Evolutionary conservation across 2,329 filamentous ascomycete genomes (phyloP).

Genomic region (Polychaeton citri): DNA sequence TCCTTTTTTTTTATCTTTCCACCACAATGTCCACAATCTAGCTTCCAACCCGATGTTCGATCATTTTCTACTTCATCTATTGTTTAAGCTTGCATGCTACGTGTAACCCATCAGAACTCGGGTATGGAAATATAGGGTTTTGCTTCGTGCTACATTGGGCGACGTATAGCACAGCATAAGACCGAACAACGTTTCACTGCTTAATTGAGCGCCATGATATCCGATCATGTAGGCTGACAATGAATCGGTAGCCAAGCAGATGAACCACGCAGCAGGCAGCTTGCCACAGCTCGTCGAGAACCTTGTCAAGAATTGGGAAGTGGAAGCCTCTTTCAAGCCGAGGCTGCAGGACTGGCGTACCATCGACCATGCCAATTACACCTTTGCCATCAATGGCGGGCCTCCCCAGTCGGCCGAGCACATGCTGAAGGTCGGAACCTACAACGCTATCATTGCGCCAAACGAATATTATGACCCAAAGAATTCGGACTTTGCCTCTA

Average conservation of each 20-base stretch:
- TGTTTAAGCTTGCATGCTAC: not conserved
- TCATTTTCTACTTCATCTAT: no score
- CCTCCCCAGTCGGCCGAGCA: slow-evolving; percentile 44
- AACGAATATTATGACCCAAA: slow-evolving; percentile 52
- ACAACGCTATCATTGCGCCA: slow-evolving; percentile 52
- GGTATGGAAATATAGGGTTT: no score
- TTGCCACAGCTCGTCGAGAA: slow-evolving; percentile 52
- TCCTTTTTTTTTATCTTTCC: no score
- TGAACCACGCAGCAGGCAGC: slow-evolving; percentile 41
- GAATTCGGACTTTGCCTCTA: slow-evolving; percentile 47
- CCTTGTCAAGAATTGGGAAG: slow-evolving; percentile 61
- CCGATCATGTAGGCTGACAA: no score
- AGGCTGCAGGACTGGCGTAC: slow-evolving; percentile 51
- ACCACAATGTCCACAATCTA: no score
- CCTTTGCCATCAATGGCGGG: slow-evolving; percentile 50
- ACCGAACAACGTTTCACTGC: no score
- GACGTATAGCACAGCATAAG: no score
- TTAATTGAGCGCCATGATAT: no score
- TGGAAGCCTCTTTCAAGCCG: slow-evolving; percentile 56
- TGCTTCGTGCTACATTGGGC: no score
- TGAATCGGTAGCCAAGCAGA: slow-evolving; percentile 50
- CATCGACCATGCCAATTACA: slow-evolving; percentile 46
- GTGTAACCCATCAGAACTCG: no score
- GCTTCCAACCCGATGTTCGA: no score
- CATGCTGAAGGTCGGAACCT: slow-evolving; percentile 56